Percentiles rank a stretch among this genome's conserved stretches.
Evolutionary conservation across 352 stramenopile genomes (phyloP).

Genomic region (Globisporangium radiosum): DNA sequence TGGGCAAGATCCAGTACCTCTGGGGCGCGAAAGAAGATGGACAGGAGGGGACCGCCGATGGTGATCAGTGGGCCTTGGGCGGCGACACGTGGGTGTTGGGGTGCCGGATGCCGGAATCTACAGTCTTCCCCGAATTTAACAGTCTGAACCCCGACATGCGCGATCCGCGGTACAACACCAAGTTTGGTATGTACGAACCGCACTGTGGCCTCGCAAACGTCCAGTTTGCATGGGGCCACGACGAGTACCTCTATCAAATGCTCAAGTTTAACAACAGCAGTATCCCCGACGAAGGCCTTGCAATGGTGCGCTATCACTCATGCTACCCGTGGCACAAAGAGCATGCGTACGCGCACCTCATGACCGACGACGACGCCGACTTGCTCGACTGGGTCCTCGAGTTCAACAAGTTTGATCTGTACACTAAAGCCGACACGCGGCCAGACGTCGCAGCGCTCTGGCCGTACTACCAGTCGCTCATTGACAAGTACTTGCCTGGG

Average conservation of each 20-base stretch:
- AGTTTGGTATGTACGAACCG: constrained; percentile 83
- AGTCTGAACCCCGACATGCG: constrained; percentile 87
- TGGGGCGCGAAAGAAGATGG: constrained; percentile 82
- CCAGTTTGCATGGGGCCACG: constrained; percentile 89
- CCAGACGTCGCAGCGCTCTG: constrained; percentile 82
- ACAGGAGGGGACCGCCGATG: constrained; percentile 81
- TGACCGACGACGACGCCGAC: constrained; percentile 82
- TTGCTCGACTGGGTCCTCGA: constrained; percentile 88
- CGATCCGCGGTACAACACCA: constrained; percentile 79
- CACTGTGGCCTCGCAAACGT: constrained; percentile 88
- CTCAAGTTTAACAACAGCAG: constrained; percentile 84
- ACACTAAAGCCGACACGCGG: constrained; percentile 86
- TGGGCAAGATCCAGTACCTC: constrained; percentile 94
- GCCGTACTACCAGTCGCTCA: constrained; percentile 89
- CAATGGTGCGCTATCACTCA: constrained; percentile 93
- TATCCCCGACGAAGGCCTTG: constrained; percentile 86
- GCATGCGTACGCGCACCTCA: constrained; percentile 87
- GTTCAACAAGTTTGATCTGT: constrained; percentile 94
- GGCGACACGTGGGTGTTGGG: constrained; percentile 92
- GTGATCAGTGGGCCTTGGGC: constrained; percentile 90
- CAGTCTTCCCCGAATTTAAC: constrained; percentile 90
- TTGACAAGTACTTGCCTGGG: constrained; percentile 88
- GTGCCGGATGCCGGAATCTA: constrained; percentile 81
- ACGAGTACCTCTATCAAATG: constrained; percentile 94
- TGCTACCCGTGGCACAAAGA: constrained; percentile 93